phyloP scores from a whole-genome alignment of 768 basidiomycete genomes.

The Tephrocybe sp. region DNA sequence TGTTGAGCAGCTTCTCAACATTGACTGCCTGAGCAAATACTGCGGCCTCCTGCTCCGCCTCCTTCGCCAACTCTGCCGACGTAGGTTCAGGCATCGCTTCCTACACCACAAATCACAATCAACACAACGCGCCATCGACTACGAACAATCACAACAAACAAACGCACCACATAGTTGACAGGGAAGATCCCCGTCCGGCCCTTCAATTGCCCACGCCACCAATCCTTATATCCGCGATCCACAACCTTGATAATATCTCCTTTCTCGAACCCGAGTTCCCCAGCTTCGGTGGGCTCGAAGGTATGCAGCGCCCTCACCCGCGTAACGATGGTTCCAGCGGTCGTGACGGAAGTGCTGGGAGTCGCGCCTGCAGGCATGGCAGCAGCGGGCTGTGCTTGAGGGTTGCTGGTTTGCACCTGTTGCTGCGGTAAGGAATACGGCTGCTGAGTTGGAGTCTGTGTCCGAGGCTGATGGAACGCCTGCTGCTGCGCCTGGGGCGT shows the following conservation, averaged over 20 bases:
- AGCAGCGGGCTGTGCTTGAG: background rate
- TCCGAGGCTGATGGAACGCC: slow-evolving; percentile 8
- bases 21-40: slow-evolving; percentile 87
- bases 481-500: slow-evolving; percentile 25
- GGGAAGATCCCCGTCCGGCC: slow-evolving; percentile 95
- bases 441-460: slow-evolving; percentile 10
- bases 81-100: slow-evolving; percentile 87
- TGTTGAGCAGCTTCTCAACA: slow-evolving; percentile 76
- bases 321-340: slow-evolving; percentile 52
- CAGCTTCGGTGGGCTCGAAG: slow-evolving; percentile 84
- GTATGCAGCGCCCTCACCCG: slow-evolving; percentile 88
- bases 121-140: too few relatives aligned
- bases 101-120: too few relatives aligned
- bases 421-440: slow-evolving; percentile 1
- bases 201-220: slow-evolving; percentile 94
- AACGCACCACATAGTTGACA: slow-evolving; percentile 89
- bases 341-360: slow-evolving; percentile 11
- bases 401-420: background rate
- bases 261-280: slow-evolving; percentile 88
- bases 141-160: too few relatives aligned
- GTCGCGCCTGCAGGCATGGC: background rate
- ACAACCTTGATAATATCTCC: slow-evolving; percentile 96
- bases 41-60: slow-evolving; percentile 84
- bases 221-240: slow-evolving; percentile 91
- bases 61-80: slow-evolving; percentile 68